Evolutionary conservation across 2,329 filamentous ascomycete species (phyloP), one percentile per base, ranked within the genome.

Genomic region (Ascochyta koolunga): DNA sequence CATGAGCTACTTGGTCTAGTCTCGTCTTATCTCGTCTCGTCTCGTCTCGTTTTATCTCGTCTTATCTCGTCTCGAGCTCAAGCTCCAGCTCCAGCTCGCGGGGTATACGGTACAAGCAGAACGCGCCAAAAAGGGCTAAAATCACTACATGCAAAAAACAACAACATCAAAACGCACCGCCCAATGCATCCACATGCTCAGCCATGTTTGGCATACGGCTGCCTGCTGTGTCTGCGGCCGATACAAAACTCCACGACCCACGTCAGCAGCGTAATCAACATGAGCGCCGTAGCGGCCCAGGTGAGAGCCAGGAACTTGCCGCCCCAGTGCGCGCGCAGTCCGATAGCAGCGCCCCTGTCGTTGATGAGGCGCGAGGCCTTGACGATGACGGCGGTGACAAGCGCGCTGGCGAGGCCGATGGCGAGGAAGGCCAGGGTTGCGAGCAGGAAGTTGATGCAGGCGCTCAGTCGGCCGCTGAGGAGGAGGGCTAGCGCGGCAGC

Each of bases 401-500:
- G 88, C 62, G 91, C 91, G 18, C 89, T 93, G 41, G 89, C 86
- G 46, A 87, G 86, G 3, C 89, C 89, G 64, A 89, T 81, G 11
- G 86, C 75, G 6, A 85, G 35, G 57, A 86, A 83, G 0, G 81
- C 79, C n/a, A 85, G 64, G 36, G 77, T 65, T 16, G 81, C 72
- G 8, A 86, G 62, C 6, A 79, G 61, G 41, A 82, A 74, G 62
- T 86, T 85, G 39, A 80, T 60, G 18, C 80, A 72, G 2, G 80
- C 78, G n/a, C 78, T 73, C 18, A 82, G 61, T 1, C 78, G 68
- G 1, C 79, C 80, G 1, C 73, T 68, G 11, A 73, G 57, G 59
- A 85, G 76, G 46, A 84, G 55, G 2, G 77, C 77, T 29, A 77
- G 57, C 3, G 81, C 49, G 3, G 80, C 76, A 15, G 76, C 68